Evolutionary conservation across 768 basidiomycete species (phyloP).

Genomic region (Lanmaoa rubissima): DNA sequence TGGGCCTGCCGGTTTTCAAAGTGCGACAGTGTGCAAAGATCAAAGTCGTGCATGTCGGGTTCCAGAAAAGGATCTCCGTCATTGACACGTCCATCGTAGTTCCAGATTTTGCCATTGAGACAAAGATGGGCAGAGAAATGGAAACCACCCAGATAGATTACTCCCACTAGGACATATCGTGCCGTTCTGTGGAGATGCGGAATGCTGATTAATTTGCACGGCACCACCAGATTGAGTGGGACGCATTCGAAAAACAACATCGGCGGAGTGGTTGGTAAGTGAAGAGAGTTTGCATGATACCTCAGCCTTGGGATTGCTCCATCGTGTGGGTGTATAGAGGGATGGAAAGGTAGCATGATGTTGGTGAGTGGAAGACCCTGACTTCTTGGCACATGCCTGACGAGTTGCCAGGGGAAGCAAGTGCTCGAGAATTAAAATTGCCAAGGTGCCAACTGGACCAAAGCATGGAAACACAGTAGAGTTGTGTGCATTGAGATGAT

Average conservation of each 20-base stretch:
- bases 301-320: too few species aligned
- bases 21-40: background rate
- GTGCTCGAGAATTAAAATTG: background rate
- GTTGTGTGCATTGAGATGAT: background rate
- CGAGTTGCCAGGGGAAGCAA: background rate
- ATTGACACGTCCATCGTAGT: constrained; percentile 3
- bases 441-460: background rate
- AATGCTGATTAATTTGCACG: background rate
- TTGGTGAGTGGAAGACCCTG: too few species aligned
- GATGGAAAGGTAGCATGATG: too few species aligned
- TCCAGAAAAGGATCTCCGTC: background rate
- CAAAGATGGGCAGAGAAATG: constrained; percentile 1
- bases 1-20: too few species aligned
- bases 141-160: constrained; percentile 1
- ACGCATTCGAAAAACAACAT: background rate
- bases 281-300: too few species aligned
- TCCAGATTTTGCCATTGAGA: background rate
- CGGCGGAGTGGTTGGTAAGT: too few species aligned
- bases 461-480: background rate
- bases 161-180: background rate
- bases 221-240: background rate
- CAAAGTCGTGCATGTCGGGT: background rate
- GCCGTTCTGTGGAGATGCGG: background rate
- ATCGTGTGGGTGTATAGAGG: too few species aligned
- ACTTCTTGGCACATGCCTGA: too few species aligned